Conservation (phyloP, 2,329 filamentous ascomycete genomes). For the Macrophomina phaseolina region DNA sequence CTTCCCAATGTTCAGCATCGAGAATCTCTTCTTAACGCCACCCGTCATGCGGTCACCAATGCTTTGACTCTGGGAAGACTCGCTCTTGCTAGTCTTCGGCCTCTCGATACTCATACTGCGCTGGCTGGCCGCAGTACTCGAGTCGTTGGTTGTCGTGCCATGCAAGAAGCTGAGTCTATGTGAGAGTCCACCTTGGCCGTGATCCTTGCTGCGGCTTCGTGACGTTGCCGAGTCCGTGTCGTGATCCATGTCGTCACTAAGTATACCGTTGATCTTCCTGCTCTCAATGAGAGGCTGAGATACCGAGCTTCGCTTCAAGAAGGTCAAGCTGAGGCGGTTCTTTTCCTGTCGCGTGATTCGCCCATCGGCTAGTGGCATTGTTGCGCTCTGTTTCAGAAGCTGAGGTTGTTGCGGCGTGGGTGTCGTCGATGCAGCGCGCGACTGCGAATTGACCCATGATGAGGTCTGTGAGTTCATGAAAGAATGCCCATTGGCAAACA, state of each 20-base stretch:
- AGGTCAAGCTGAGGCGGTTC: conserved; percentile 46
- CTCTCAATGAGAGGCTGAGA: conserved; percentile 3
- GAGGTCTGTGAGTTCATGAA: conserved; percentile 40
- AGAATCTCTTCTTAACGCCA: conserved; percentile 78
- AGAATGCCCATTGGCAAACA: conserved; percentile 44
- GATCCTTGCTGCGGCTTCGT: conserved; percentile 42
- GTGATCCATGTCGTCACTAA: background rate
- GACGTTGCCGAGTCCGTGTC: conserved; percentile 24
- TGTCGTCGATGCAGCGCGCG: conserved; percentile 15
- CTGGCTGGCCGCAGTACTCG: conserved; percentile 25
- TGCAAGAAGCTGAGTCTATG: conserved; percentile 39
- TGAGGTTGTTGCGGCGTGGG: conserved; percentile 16
- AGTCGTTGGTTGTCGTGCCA: conserved; percentile 29
- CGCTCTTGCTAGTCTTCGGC: conserved; percentile 32
- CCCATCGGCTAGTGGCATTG: conserved; percentile 1
- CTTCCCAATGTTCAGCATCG: conserved; percentile 75
- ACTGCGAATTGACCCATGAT: conserved; percentile 40
- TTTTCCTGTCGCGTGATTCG: conserved; percentile 43
- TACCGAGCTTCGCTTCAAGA: conserved; percentile 43
- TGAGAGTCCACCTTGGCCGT: conserved; percentile 3
- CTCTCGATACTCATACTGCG: conserved; percentile 32
- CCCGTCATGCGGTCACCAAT: conserved; percentile 47
- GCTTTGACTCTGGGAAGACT: conserved; percentile 46
- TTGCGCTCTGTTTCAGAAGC: conserved; percentile 10
- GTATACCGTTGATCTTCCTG: conserved; percentile 1